Base-by-base conservation (phyloP, 2,329 filamentous ascomycete species). In the Trichoderma semiorbis region DNA sequence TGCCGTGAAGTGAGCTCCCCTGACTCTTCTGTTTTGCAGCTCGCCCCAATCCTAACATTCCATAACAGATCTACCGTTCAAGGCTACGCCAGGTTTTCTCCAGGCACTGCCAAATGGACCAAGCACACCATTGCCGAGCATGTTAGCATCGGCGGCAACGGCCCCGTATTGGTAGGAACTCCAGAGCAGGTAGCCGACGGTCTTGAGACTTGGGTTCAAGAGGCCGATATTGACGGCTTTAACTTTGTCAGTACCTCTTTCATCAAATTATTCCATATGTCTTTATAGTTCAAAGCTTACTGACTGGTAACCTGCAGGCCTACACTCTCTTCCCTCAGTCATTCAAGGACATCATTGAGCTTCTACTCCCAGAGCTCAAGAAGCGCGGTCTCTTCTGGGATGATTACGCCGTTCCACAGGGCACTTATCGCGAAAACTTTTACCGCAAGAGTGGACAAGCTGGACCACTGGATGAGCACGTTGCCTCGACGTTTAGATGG, bases 61-160 rank as follows among this genome's bases (percentile, higher is more conserved):
- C 26, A 53, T 21, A 43, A 28, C 58, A 86, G 83, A 71, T 88
- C 86, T 12, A 87, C 85, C 0, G 85, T 89, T 2, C 85, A 89
- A 73, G 86, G 82, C 1, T 87, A 87, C 76, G 84, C 87, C 11
- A 84, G 86, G 58, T 86, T 87, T 60, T 86, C 87, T 0, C 89
- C 89, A 0, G 86, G 84, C 3, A 87, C 88, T 3, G 83, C 86
- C 0, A 92, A 91, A 76, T 93, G 92, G 92, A 93, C 91, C 1
- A 93, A 93, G 78, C 84, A 88, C 62, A 92, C 89, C 0, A 86
- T 93, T 6, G 91, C 90, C 0, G 85, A 92, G 75, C 89, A 92
- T 74, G 87, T 93, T 64, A 88, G 87, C 55, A 85, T 93, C 14
- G 91, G 91, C 5, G 91, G 91, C 1, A 85, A 92, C 21, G 90